Conservation (phyloP, 305 asterid genomes). For the Fraxinus nigra region DNA sequence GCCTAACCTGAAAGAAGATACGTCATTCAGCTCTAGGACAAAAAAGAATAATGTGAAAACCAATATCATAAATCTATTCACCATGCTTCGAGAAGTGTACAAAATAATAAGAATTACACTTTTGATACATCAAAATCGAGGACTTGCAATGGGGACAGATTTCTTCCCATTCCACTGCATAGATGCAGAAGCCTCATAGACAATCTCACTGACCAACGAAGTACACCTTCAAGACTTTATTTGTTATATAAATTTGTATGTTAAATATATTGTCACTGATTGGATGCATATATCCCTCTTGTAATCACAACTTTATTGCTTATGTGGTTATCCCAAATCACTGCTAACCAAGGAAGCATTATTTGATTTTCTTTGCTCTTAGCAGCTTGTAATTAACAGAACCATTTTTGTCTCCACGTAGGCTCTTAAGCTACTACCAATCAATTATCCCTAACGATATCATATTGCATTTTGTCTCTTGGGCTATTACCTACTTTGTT, state of each 20-base stretch:
- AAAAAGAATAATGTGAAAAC: slow-evolving; percentile 15
- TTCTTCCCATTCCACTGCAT: neutral
- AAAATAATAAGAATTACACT: slow-evolving; percentile 7
- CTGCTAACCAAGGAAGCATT: neutral
- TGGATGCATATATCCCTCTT: neutral
- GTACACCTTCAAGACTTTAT: neutral
- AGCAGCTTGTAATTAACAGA: neutral
- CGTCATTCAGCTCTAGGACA: slow-evolving; percentile 25
- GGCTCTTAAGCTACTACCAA: neutral
- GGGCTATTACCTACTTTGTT: neutral
- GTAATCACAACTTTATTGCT: neutral
- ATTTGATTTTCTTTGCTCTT: neutral
- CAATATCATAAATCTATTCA: slow-evolving; percentile 8
- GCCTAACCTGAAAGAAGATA: slow-evolving; percentile 78
- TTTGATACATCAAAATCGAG: slow-evolving; percentile 17
- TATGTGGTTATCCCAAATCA: neutral
- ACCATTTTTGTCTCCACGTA: neutral
- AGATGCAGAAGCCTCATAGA: slow-evolving; percentile 4
- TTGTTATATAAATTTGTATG: neutral
- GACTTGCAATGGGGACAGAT: slow-evolving; percentile 1
- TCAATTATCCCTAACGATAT: neutral
- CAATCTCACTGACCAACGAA: neutral
- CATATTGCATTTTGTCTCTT: neutral
- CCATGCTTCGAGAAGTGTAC: slow-evolving; percentile 6
- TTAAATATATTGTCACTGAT: slow-evolving; percentile 4